A percentile compares a stretch with the other conserved stretches of the same genome.
phyloP scores from a whole-genome alignment of 768 basidiomycete species.

The Mycena amicta region DNA sequence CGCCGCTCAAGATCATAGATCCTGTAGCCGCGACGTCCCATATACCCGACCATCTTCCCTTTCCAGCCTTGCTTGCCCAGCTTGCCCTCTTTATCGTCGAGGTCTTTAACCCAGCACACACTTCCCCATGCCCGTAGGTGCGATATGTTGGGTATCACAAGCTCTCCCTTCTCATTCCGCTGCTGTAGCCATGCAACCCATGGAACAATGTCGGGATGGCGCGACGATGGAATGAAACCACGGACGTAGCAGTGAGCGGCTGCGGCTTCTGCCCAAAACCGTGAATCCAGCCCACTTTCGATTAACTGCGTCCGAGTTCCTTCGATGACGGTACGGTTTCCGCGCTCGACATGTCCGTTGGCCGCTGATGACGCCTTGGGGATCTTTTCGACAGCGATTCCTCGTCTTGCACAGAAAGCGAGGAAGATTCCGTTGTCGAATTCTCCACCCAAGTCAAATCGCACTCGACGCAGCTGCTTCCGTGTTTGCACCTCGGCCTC shows the following conservation, averaged over 20 bases:
- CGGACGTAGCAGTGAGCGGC: constrained; percentile 24
- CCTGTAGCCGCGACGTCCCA: constrained; percentile 18
- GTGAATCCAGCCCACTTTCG: neutral
- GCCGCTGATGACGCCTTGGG: constrained; percentile 26
- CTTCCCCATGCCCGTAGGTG: constrained; percentile 20
- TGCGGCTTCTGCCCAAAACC: constrained; percentile 12
- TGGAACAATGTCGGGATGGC: constrained; percentile 19
- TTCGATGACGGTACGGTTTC: constrained; percentile 26
- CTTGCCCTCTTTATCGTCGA: constrained; percentile 14
- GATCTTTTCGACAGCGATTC: constrained; percentile 21
- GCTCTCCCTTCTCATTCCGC: neutral
- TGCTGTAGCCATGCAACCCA: constrained; percentile 10
- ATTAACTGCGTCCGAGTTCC: constrained; percentile 10
- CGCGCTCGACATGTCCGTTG: constrained; percentile 29
- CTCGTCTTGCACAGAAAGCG: constrained; percentile 15
- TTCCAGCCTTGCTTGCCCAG: constrained; percentile 18
- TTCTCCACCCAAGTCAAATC: constrained; percentile 31
- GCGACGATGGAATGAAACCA: constrained; percentile 26
- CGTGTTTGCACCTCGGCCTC: constrained; percentile 23
- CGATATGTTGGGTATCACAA: constrained; percentile 12
- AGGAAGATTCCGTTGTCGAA: constrained; percentile 28
- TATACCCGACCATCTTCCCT: constrained; percentile 19
- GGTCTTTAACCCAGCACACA: constrained; percentile 18
- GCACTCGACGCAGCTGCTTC: constrained; percentile 13
- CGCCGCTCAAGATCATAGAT: constrained; percentile 3